These are phyloP conservation scores for Umbelopsis isabellina DNA, from an alignment of 192 early-diverging fungal species.

Conservation along the genomic window DNA sequence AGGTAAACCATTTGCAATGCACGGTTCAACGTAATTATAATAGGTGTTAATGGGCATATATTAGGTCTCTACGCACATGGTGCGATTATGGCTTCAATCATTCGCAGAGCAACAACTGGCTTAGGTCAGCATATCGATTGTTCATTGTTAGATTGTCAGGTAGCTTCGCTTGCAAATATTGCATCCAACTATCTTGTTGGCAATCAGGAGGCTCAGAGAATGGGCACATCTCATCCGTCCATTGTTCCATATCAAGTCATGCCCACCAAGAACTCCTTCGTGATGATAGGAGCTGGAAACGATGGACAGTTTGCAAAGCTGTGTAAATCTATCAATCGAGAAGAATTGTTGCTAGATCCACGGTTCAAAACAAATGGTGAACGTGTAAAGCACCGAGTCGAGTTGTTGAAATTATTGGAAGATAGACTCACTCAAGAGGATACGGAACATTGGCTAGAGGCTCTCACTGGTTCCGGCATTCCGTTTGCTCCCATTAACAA, in stretches of 20 bases:
- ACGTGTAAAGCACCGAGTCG: slow-evolving; percentile 73
- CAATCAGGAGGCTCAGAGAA: slow-evolving; percentile 74
- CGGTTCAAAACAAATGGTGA: slow-evolving; percentile 70
- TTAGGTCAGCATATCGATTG: slow-evolving; percentile 88
- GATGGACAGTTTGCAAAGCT: slow-evolving; percentile 81
- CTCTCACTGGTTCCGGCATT: slow-evolving; percentile 70
- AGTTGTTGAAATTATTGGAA: slow-evolving; percentile 64
- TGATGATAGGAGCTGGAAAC: slow-evolving; percentile 93
- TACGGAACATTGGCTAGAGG: slow-evolving; percentile 63
- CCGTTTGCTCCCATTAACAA: slow-evolving; percentile 87
- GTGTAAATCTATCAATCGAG: slow-evolving; percentile 53
- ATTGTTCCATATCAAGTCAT: slow-evolving; percentile 95
- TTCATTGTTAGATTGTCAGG: slow-evolving; percentile 87
- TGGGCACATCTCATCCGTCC: slow-evolving; percentile 87
- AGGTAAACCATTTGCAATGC: slow-evolving; percentile 23
- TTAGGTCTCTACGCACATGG: slow-evolving; percentile 85
- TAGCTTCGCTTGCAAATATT: slow-evolving; percentile 88
- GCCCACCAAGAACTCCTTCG: slow-evolving; percentile 71
- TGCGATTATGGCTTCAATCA: slow-evolving; percentile 86
- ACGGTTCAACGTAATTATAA: neutral
- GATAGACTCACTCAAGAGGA: slow-evolving; percentile 47
- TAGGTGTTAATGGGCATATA: neutral
- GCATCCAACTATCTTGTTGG: slow-evolving; percentile 86
- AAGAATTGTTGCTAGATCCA: slow-evolving; percentile 49
- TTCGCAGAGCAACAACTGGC: slow-evolving; percentile 65